Conservation (phyloP, 108 stramenopile genomes). For the Nannochloropsis gaditana region DNA sequence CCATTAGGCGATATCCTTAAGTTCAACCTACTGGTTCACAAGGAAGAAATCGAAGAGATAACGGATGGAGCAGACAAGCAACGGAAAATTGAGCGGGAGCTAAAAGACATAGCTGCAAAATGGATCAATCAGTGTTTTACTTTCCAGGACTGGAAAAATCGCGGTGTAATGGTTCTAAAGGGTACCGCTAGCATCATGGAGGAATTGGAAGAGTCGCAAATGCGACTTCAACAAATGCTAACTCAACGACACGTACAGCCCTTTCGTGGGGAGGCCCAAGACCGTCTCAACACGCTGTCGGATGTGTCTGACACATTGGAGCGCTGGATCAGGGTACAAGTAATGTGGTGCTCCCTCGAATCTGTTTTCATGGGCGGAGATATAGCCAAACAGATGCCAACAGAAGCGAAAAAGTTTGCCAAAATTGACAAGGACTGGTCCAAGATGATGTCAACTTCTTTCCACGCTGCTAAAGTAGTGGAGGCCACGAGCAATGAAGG, state of each 20-base stretch:
- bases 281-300: conserved; percentile 64
- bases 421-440: conserved; percentile 86
- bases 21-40: background rate
- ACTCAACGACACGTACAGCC: conserved; percentile 75
- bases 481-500: conserved; percentile 64
- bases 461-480: conserved; percentile 63
- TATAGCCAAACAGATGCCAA: conserved; percentile 82
- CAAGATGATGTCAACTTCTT: conserved; percentile 66
- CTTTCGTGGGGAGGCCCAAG: conserved; percentile 70
- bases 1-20: conserved; percentile 17
- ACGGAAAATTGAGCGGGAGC: conserved; percentile 67
- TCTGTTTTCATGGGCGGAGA: conserved; percentile 83
- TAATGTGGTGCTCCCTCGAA: conserved; percentile 83
- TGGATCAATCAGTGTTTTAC: conserved; percentile 65
- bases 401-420: conserved; percentile 80
- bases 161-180: conserved; percentile 68
- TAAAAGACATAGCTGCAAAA: conserved; percentile 65
- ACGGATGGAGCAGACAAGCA: conserved; percentile 84
- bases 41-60: conserved; percentile 73
- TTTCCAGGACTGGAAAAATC: conserved; percentile 73
- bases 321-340: conserved; percentile 81
- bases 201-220: conserved; percentile 80
- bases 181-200: conserved; percentile 69
- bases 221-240: conserved; percentile 78
- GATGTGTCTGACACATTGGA: conserved; percentile 82